Conservation (phyloP, 169 alveolate species). For the Plasmodium cynomolgi region DNA sequence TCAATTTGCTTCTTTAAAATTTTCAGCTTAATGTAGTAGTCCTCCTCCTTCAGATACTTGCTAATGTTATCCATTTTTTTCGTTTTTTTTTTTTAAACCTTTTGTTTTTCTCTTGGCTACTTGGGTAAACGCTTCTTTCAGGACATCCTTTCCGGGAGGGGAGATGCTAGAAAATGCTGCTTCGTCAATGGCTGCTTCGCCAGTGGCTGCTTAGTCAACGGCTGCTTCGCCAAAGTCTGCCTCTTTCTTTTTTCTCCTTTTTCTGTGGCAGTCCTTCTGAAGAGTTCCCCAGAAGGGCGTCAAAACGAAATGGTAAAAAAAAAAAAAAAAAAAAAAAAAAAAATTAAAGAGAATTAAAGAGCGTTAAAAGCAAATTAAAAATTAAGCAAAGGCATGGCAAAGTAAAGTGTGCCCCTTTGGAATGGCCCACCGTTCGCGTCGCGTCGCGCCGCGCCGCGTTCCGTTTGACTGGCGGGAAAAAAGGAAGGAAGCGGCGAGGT, state of each 20-base stretch:
- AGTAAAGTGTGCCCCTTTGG: not conserved
- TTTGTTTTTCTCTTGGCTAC: constrained; percentile 9
- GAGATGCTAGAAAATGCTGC: not conserved
- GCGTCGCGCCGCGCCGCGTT: not conserved
- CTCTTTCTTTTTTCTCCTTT: not conserved
- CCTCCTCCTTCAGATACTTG: constrained; percentile 36
- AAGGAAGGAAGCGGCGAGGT: not conserved
- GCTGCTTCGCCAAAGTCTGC: not conserved
- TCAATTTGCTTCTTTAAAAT: constrained; percentile 69
- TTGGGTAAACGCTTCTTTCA: constrained; percentile 10
- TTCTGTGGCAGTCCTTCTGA: not conserved
- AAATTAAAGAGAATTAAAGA: not conserved
- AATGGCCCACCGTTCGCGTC: not conserved
- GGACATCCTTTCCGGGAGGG: not conserved
- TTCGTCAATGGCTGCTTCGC: not conserved
- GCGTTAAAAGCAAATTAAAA: not conserved
- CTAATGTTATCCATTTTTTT: constrained; percentile 53
- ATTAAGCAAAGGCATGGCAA: not conserved
- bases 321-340: not conserved
- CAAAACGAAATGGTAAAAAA: not conserved
- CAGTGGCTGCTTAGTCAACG: too few species aligned
- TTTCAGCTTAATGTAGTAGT: constrained; percentile 62
- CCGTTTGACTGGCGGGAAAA: not conserved
- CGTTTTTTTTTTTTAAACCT: not conserved
- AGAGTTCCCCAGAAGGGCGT: not conserved